Base-by-base conservation (phyloP, 2,329 filamentous ascomycete genomes). In the Stagonosporopsis vannaccii region DNA sequence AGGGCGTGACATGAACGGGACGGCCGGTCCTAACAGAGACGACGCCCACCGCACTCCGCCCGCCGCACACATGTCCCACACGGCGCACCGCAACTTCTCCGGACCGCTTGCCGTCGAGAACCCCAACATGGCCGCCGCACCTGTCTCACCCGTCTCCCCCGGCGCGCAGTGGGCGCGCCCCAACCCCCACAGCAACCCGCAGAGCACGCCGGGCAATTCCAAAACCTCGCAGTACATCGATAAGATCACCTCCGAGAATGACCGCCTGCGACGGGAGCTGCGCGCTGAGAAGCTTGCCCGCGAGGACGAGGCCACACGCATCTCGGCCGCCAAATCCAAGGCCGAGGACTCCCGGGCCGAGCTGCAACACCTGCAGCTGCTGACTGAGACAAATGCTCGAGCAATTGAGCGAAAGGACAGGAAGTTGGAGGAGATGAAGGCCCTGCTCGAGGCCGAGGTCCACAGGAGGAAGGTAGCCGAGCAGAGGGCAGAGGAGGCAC, bases 221-320 rank as follows among this genome's bases (percentile, higher is more conserved):
- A 76, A 76, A 47, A 75, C 73, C 1, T 74, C 70, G 4, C 73
- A 75, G 32, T 75, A 74, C 60, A 94, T 95, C 74, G 91, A 95
- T 77, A 86, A 87, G 69, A 83, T 95, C 50, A 90, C 92, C 70
- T 87, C 88, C 49, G 90, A 94, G 71, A 92, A 92, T 65, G 90
- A 94, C 69, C 84, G 87, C 36, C 80, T 94, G 41, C 90, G 90
- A 66, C 84, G 90, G 48, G 90, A 94, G 61, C 68, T 81, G 39
- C 75, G 74, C 28, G 73, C 76, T 2, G 77, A 80, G 58, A 71
- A 74, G 47, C 67, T 77, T 17, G 76, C 75, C 41, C 83, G 88
- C 40, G 89, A 92, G 56, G 90, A 92, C 68, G 83, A 88, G n/a
- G 85, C 86, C 64, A 86, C 90, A 70, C 83, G 85, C 4, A 84